Evolutionary conservation across 768 basidiomycete genomes (phyloP).

Genomic region (Collybia sp.): DNA sequence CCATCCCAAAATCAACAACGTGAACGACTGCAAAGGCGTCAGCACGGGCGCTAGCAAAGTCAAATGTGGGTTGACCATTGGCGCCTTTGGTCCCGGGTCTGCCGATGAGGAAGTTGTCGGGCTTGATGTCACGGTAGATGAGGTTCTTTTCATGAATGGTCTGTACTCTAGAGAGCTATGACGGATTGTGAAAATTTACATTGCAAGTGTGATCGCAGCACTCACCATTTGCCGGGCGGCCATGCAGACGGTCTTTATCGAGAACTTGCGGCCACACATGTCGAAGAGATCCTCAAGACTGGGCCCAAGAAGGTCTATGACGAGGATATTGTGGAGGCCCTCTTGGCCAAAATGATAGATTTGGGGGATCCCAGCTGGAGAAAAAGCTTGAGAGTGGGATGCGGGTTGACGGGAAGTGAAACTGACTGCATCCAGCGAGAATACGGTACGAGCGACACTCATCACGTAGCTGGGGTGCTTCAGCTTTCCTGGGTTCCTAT

Average conservation of each 20-base stretch:
- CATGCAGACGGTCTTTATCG: conserved; percentile 98
- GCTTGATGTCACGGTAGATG: conserved; percentile 99
- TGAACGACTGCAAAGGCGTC: conserved; percentile 61
- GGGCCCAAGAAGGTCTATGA: conserved; percentile 96
- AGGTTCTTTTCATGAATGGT: conserved; percentile 99
- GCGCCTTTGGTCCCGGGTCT: conserved; percentile 87
- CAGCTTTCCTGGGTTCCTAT: conserved; percentile 90
- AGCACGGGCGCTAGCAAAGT: conserved; percentile 5
- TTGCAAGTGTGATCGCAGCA: conserved; percentile 1
- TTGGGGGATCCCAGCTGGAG: conserved; percentile 90
- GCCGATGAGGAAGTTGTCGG: conserved; percentile 98
- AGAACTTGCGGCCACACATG: conserved; percentile 98
- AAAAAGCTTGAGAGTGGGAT: conserved; percentile 11
- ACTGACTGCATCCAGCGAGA: conserved; percentile 84
- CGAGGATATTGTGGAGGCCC: conserved; percentile 96
- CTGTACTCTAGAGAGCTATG: conserved; percentile 88
- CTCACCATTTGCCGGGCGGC: conserved; percentile 94
- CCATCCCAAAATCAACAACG: conserved; percentile 99
- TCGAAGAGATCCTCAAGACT: conserved; percentile 98
- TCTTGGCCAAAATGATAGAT: conserved; percentile 99
- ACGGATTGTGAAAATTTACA: conserved; percentile 1
- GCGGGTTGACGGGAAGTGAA: conserved; percentile 8
- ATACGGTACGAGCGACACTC: conserved; percentile 98
- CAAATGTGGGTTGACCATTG: conserved; percentile 49
- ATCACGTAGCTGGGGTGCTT: conserved; percentile 96